phyloP scores from a whole-genome alignment of 805 yeast genomes.

The Limtongozyma cylindracea region DNA sequence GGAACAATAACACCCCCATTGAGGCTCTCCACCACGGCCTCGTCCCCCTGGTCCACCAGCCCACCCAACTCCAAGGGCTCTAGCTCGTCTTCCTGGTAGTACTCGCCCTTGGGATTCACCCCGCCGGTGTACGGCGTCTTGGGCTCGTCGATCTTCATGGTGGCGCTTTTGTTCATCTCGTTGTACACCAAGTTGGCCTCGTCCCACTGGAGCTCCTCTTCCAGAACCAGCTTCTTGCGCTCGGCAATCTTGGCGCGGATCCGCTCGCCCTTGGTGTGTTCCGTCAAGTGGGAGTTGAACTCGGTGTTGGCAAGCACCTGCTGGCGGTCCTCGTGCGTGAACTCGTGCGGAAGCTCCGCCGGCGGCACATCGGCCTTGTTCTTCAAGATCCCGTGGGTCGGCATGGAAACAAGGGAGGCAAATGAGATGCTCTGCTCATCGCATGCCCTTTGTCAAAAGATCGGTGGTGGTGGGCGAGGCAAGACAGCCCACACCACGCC shows the following conservation, averaged over 20 bases:
- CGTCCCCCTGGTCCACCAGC: slow-evolving; percentile 25
- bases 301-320: slow-evolving; percentile 63
- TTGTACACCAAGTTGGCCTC: slow-evolving; percentile 47
- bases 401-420: no score
- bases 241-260: slow-evolving; percentile 15
- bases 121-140: slow-evolving; percentile 92
- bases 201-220: slow-evolving; percentile 54
- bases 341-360: slow-evolving; percentile 3
- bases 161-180: slow-evolving; percentile 48
- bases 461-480: no score
- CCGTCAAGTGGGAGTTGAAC: slow-evolving; percentile 32
- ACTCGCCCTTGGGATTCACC: slow-evolving; percentile 58
- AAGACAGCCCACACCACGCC: no score
- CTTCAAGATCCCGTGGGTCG: slow-evolving; percentile 22
- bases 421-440: no score
- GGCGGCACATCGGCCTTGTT: slow-evolving; percentile 12
- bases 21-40: slow-evolving; percentile 6
- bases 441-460: no score
- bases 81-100: slow-evolving; percentile 47
- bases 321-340: slow-evolving; percentile 40
- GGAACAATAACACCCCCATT: slow-evolving; percentile 15
- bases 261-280: slow-evolving; percentile 15
- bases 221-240: slow-evolving; percentile 1
- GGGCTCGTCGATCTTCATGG: slow-evolving; percentile 81
- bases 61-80: slow-evolving; percentile 25